Conservation (phyloP, 495 filamentous ascomycete genomes). For the Evansstolkia leycettana region DNA sequence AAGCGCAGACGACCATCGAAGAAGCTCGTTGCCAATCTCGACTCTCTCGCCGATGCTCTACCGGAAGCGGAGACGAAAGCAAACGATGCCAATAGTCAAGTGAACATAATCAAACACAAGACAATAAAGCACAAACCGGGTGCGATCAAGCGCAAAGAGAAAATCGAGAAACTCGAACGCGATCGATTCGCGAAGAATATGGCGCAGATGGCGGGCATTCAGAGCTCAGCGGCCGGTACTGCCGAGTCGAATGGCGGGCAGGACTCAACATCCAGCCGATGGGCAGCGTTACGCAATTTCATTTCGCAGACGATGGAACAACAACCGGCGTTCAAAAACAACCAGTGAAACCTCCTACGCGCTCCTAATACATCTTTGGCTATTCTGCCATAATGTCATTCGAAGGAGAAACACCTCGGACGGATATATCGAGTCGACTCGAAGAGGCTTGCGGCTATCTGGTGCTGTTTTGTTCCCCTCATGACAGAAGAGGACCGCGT, state of each 20-base stretch:
- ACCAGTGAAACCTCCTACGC: conserved; percentile 12
- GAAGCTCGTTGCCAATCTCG: conserved; percentile 65
- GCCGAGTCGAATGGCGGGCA: conserved; percentile 5
- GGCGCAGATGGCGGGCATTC: conserved; percentile 41
- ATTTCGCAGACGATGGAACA: conserved; percentile 65
- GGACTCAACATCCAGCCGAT: conserved; percentile 42
- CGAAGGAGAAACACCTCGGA: no score
- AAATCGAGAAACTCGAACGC: conserved; percentile 62
- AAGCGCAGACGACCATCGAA: conserved; percentile 59
- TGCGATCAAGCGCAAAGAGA: conserved; percentile 71
- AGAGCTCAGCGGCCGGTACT: conserved; percentile 6
- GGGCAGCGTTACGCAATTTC: conserved; percentile 56
- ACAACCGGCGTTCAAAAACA: conserved; percentile 47
- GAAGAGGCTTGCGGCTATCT: no score
- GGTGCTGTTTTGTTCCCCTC: no score
- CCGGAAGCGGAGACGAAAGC: conserved; percentile 38
- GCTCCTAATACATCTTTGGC: no score
- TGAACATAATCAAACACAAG: conserved; percentile 49
- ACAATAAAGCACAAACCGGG: conserved; percentile 63
- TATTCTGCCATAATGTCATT: no score
- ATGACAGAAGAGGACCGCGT: no score
- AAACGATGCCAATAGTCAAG: conserved; percentile 22
- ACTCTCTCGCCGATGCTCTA: conserved; percentile 66
- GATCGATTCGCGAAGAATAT: conserved; percentile 74
- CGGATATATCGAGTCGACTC: no score